Evolutionary conservation across 2,329 filamentous ascomycete species (phyloP), one percentile per base, ranked within the genome.

Genomic region (Lasiodiplodia theobromae): DNA sequence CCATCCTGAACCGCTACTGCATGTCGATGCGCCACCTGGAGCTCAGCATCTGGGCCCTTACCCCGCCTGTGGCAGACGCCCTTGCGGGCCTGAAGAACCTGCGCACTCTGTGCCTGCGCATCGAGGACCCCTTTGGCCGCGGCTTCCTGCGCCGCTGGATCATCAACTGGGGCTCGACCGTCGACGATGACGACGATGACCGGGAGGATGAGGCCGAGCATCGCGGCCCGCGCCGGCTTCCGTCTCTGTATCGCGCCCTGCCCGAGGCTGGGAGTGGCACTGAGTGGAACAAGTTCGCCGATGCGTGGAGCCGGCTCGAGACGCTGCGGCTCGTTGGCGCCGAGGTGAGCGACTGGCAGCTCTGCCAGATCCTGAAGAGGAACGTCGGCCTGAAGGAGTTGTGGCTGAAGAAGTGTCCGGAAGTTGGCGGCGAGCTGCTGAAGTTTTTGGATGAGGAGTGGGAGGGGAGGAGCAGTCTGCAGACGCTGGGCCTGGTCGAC

Each of bases 11-110:
- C 18, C 72, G 77, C 2, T 74, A 79, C 67, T 40, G 54, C 58
- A 47, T 54, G 25, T 71, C 73, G 5, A 70, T 79, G 2, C 72
- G 75, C 3, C 72, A 72, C 28, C 68, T 79, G 2, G 73, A 78
- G 4, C 67, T 79, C 21, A 71, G 70, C 0, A 66, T 79, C 23
- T 79, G 77, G 76, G 73, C 72, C 0, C 69, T 79, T 0, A 76
- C 73, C 0, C 38, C 67, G 0, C 71, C 74, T 1, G 72, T 76
- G 34, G 76, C 75, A 3, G 68, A 70, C 28, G 74, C 74, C 0
- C 68, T 79, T 2, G 38, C 67, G 0, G n/a, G n/a, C 0, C 44
- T 78, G 0, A 62, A 71, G 14, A 74, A 73, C 4, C 69, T 79
- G 4, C 71, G 72, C 8, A 65, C 68, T 2, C 69, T 79, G 0